Conservation (phyloP, 495 filamentous ascomycete species). For the Barbatosphaeria neglecta region DNA sequence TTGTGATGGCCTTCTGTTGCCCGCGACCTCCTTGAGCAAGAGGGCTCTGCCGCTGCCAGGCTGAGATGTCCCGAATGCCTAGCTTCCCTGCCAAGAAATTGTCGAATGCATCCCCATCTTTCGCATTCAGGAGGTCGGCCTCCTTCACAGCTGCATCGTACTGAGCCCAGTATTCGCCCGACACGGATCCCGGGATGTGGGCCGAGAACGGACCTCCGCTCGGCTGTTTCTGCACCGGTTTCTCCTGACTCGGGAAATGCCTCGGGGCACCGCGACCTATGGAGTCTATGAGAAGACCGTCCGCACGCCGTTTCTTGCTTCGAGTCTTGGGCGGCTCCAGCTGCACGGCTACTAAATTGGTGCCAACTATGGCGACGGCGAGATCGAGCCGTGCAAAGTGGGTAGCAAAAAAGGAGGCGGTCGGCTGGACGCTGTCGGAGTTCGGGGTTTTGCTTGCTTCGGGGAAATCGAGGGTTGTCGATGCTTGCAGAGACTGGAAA, state of each 20-base stretch:
- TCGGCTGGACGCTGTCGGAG: constrained; percentile 15
- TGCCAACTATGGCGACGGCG: constrained; percentile 46
- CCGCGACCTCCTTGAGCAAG: constrained; percentile 4
- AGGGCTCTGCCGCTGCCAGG: not conserved
- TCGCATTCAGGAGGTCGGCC: constrained; percentile 30
- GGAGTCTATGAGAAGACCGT: constrained; percentile 59
- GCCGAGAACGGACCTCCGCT: too few species aligned
- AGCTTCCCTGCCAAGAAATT: constrained; percentile 33
- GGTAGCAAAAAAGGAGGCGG: constrained; percentile 29
- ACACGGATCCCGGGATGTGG: constrained; percentile 24
- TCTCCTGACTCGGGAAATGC: constrained; percentile 6
- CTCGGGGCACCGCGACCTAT: constrained; percentile 45
- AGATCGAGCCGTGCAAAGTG: constrained; percentile 54
- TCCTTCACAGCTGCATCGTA: constrained; percentile 21
- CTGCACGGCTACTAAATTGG: constrained; percentile 48
- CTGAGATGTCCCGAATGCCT: constrained; percentile 12
- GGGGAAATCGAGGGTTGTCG: constrained; percentile 26
- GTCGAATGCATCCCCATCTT: constrained; percentile 43
- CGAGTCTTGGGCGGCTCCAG: constrained; percentile 47
- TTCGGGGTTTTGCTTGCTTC: constrained; percentile 1
- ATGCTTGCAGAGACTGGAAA: constrained; percentile 52
- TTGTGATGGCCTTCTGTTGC: constrained; percentile 5
- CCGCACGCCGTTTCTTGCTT: constrained; percentile 49
- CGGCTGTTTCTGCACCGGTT: not conserved
- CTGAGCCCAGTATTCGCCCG: constrained; percentile 20